Conservation (phyloP, 331 rosid species). For the Dryas integrifolia region DNA sequence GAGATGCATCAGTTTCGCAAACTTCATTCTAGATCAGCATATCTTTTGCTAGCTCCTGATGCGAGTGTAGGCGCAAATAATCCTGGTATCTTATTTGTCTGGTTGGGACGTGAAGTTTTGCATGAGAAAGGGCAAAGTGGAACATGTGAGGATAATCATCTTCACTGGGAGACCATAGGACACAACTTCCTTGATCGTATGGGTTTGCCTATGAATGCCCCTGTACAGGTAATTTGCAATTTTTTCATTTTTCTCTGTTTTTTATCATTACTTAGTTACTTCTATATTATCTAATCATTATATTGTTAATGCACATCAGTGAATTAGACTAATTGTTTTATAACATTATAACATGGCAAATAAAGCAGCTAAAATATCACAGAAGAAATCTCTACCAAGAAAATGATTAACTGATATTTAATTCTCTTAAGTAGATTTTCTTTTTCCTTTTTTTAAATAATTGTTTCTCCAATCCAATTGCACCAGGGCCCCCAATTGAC, state of each 20-base stretch:
- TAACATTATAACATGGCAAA: background rate
- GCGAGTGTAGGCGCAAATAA: constrained; percentile 17
- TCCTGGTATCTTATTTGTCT: constrained; percentile 28
- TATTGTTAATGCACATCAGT: background rate
- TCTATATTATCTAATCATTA: background rate
- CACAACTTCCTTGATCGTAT: constrained; percentile 28
- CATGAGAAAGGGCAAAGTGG: constrained; percentile 18
- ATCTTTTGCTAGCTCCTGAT: constrained; percentile 29
- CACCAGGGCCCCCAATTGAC: background rate
- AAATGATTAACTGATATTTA: background rate
- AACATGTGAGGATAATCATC: constrained; percentile 7
- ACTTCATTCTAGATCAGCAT: constrained; percentile 40
- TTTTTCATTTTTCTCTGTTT: background rate
- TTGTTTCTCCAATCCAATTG: background rate
- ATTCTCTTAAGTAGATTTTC: background rate
- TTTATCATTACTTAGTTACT: background rate
- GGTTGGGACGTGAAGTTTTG: constrained; percentile 39
- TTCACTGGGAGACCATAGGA: constrained; percentile 34
- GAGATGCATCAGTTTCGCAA: constrained; percentile 15
- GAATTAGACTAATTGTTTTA: no score
- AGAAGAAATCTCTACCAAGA: background rate
- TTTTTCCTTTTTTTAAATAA: background rate
- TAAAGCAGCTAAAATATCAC: background rate
- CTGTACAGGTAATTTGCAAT: constrained; percentile 36
- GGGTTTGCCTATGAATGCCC: constrained; percentile 36